A percentile compares a stretch with the other conserved stretches of the same genome.
phyloP scores from a whole-genome alignment of 2,329 filamentous ascomycete genomes.

The Aotearoamyces nothofagi region DNA sequence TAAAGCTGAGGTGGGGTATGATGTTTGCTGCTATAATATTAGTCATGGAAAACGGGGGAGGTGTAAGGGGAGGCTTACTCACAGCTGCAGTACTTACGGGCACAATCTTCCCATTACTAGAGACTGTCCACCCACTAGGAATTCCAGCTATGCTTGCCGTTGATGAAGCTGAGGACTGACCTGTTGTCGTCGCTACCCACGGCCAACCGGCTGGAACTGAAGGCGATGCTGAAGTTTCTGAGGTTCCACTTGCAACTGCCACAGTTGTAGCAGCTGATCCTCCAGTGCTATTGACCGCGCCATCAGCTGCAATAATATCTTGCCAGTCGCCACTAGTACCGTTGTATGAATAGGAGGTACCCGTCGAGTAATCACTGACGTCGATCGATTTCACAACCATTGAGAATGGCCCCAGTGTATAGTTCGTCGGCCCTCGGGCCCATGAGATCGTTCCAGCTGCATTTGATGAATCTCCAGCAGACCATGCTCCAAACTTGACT shows the following conservation, averaged over 20 bases:
- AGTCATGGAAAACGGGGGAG: neutral
- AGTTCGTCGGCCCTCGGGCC: constrained; percentile 79
- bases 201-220: constrained; percentile 58
- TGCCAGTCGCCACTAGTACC: constrained; percentile 65
- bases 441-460: constrained; percentile 71
- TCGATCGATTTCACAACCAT: constrained; percentile 69
- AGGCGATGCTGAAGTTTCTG: constrained; percentile 45
- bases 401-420: constrained; percentile 64
- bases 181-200: constrained; percentile 43
- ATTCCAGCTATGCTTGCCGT: constrained; percentile 33
- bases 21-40: constrained; percentile 5
- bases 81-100: constrained; percentile 53
- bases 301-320: constrained; percentile 71
- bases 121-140: constrained; percentile 71
- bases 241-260: constrained; percentile 27
- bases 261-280: constrained; percentile 32
- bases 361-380: constrained; percentile 87
- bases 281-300: constrained; percentile 55
- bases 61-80: constrained; percentile 36
- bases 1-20: constrained; percentile 8
- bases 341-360: constrained; percentile 67
- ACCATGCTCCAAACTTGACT: constrained; percentile 84
- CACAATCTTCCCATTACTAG: constrained; percentile 62
- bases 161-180: constrained; percentile 29
- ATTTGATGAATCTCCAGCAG: constrained; percentile 71